phyloP scores from a whole-genome alignment of 345 rosid genomes.

The Ricinus communis region DNA sequence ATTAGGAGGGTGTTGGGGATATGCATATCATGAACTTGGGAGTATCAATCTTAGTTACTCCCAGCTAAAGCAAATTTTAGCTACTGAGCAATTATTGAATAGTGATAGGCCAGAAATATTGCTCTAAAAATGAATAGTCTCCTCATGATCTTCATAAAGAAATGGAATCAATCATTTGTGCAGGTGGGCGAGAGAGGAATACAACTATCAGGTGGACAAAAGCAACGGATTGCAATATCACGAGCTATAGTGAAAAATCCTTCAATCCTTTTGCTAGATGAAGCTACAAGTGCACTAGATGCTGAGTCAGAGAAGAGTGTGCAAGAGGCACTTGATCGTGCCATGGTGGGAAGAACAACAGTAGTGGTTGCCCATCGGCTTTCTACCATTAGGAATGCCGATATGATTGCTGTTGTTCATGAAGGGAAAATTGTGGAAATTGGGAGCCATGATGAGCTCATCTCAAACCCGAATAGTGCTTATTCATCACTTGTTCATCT shows the following conservation, averaged over 20 bases:
- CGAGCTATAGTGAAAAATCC: conserved; percentile 93
- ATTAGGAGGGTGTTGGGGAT: too few species aligned
- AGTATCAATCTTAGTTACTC: background rate
- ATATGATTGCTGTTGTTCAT: conserved; percentile 76
- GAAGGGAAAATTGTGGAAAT: conserved; percentile 80
- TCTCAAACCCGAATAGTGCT: conserved; percentile 56
- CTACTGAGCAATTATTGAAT: background rate
- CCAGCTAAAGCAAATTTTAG: background rate
- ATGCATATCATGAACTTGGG: too few species aligned
- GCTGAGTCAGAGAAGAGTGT: conserved; percentile 95
- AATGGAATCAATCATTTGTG: background rate
- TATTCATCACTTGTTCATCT: conserved; percentile 77
- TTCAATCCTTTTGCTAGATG: conserved; percentile 81
- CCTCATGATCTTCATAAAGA: background rate
- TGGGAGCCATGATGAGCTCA: conserved; percentile 88
- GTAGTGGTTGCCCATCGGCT: conserved; percentile 89
- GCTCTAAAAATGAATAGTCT: background rate
- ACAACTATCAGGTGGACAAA: conserved; percentile 94
- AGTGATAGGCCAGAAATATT: background rate
- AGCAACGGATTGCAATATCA: conserved; percentile 88
- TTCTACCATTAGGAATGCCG: conserved; percentile 88
- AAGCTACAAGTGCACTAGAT: conserved; percentile 95
- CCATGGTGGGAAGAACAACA: conserved; percentile 93
- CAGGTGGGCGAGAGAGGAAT: conserved; percentile 97
- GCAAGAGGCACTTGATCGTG: conserved; percentile 91